Evolutionary conservation across 106 monocot genomes (phyloP), one percentile per base, ranked within the genome.

Genomic region (Amphibolis antarctica): DNA sequence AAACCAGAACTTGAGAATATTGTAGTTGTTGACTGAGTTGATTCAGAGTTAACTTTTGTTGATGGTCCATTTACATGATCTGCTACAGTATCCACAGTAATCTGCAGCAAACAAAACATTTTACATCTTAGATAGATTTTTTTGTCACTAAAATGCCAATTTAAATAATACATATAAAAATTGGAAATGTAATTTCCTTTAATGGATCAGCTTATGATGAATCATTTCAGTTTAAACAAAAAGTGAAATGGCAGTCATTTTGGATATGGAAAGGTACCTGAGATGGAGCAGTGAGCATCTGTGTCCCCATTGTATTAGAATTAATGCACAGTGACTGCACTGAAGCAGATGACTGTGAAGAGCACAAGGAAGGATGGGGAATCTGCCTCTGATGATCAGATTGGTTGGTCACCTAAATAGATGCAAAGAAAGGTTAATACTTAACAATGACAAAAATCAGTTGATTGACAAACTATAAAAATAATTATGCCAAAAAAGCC

Each of bases 311-410:
- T 22, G 69, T 25, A 77, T 28, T 50, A 63, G 64, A 28, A 74
- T 27, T 71, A 51, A 69, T 63, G 26, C 71, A 73, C 59, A 67
- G n/a, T 60, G 60, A 19, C 67, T 83, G 78, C 69, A 72, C 58
- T 42, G 83, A 68, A 77, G 79, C 83, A 56, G 86, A 78, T 68
- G 89, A 72, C 70, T 89, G 93, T 64, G 83, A 78, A 5, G 68
- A 75, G 63, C 66, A 48, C 71, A 64, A 54, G 69, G 58, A 64
- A 31, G 25, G 11, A 65, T 71, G 66, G 59, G 68, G 67, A 54
- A 44, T 21, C 49, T 70, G 73, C 66, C 71, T 76, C 48, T 61
- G 75, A 42, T 70, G 52, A 15, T 54, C 55, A 44, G 60, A 19
- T 63, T 74, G 83, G 70, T 63, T 80, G 43, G 74, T 19, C 64